These are phyloP conservation scores for Dendrobium officinale DNA, from an alignment of 106 monocot genomes.

Conservation along the genomic window DNA sequence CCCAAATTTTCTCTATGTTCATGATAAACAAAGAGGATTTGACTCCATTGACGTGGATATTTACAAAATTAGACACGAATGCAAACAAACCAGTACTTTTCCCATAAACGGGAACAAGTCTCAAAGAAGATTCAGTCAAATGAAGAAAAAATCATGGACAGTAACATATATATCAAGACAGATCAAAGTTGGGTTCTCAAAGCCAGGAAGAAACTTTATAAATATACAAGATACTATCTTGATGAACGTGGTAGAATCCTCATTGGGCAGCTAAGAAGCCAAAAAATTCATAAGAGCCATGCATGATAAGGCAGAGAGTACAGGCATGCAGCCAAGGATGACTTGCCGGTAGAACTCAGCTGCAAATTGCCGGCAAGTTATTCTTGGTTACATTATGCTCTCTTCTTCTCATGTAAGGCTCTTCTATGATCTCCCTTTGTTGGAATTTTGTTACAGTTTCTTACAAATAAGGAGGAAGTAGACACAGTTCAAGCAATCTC, in stretches of 20 bases:
- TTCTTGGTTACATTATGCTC: conserved; percentile 43
- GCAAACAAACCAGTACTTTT: background rate
- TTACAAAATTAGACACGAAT: background rate
- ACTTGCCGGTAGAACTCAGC: conserved; percentile 27
- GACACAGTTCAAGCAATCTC: no score
- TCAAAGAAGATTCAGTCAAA: background rate
- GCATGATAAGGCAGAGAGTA: conserved; percentile 23
- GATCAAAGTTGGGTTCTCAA: background rate
- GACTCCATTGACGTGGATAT: background rate
- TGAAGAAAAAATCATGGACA: background rate
- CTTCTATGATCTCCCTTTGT: background rate
- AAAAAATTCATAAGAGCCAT: conserved; percentile 6
- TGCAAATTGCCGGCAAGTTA: conserved; percentile 24
- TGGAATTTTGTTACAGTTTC: background rate
- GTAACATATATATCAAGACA: background rate
- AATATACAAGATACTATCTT: background rate
- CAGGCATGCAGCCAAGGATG: conserved; percentile 45
- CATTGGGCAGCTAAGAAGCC: background rate
- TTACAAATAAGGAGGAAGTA: no score
- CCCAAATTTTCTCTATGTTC: background rate
- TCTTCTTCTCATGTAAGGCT: conserved; percentile 31
- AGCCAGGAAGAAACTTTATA: background rate
- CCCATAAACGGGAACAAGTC: background rate
- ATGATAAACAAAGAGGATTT: background rate
- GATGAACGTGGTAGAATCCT: background rate